Base-by-base conservation (phyloP, 805 yeast genomes). In the Candida ortonii region DNA sequence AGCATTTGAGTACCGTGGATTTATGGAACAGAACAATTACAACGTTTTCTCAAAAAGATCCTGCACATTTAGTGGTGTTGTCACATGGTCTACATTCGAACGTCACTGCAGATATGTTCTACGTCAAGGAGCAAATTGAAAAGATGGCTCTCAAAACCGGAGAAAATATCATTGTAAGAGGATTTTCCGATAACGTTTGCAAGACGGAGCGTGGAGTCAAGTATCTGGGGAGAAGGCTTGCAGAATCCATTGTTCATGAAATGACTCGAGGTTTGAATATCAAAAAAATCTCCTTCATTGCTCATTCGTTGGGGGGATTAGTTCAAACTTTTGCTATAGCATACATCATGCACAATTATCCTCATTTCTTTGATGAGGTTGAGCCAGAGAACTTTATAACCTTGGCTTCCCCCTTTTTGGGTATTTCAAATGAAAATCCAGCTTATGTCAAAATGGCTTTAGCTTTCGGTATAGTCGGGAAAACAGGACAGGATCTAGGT, bases 51-150 rank as follows among this genome's bases (percentile, higher is more conserved):
- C 62, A 69, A 0, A 50, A 63, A 5, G 57, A 61, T 38, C 93
- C 94, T 0, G 73, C 80, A 10, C 98, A 93, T 64, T 64, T 93
- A 36, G 93, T 90, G 3, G 68, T 93, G 4, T 47, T 89, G 9
- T 87, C 96, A 0, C 98, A 93, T 57, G 98, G 98, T 0, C 70
- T 93, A 16, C 95, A 87, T 52, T 85, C 97, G 2, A 93, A 89
- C 51, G 73, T 80, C 4, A 80, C 93, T 2, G 87, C 95, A 8
- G 98, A 93, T 58, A 77, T 93, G 94, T 68, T 85, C 13, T 89
- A 81, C 50, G 51, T 90, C 37, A 88, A 88, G 46, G 97, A 93
- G 50, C 71, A 71, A 48, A 75, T 93, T 11, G 93, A 85, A 44
- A 55, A 63, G 17, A 52, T 46, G 32, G 61, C 70, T 1, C 53